Percentiles rank a stretch among this genome's conserved stretches.
Conservation (phyloP, 208 protist genomes). For the Trypanosoma brucei region DNA sequence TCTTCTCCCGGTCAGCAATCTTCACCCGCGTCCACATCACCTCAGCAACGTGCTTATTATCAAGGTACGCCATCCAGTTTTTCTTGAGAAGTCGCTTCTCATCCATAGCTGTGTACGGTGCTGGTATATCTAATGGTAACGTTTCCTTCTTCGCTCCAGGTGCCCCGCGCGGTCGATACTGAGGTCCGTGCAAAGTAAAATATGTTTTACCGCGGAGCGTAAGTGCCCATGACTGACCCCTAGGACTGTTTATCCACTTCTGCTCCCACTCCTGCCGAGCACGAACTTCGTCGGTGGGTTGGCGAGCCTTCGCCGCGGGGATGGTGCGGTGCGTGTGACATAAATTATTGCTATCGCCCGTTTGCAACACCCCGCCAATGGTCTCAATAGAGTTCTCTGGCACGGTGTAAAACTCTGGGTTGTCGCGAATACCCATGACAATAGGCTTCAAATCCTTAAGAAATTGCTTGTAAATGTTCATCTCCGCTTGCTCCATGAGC, state of each 20-base stretch:
- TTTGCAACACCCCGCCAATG: constrained; percentile 54
- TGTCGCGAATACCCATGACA: constrained; percentile 88
- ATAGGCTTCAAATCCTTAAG: constrained; percentile 85
- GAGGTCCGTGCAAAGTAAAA: constrained; percentile 57
- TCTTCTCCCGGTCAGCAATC: constrained; percentile 77
- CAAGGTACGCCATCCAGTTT: constrained; percentile 90
- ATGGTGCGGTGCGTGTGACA: constrained; percentile 68
- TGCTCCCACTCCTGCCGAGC: constrained; percentile 58
- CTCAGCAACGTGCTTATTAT: constrained; percentile 90
- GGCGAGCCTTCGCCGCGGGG: constrained; percentile 69
- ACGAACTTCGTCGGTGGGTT: constrained; percentile 63
- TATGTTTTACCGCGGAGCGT: constrained; percentile 82
- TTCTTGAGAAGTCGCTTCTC: constrained; percentile 69
- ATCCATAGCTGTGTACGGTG: constrained; percentile 89
- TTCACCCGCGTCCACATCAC: constrained; percentile 80
- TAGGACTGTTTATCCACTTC: constrained; percentile 60
- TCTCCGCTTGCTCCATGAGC: constrained; percentile 86
- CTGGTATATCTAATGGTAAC: constrained; percentile 69
- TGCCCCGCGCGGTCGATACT: constrained; percentile 72
- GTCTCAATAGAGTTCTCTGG: constrained; percentile 66
- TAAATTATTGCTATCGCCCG: constrained; percentile 2
- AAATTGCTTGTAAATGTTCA: constrained; percentile 89
- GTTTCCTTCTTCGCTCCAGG: constrained; percentile 72
- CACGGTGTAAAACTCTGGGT: constrained; percentile 91
- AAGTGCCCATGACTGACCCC: constrained; percentile 60